These are phyloP conservation scores for Talaromyces piceae DNA, from an alignment of 2,329 filamentous ascomycete genomes.

Conservation along the genomic window DNA sequence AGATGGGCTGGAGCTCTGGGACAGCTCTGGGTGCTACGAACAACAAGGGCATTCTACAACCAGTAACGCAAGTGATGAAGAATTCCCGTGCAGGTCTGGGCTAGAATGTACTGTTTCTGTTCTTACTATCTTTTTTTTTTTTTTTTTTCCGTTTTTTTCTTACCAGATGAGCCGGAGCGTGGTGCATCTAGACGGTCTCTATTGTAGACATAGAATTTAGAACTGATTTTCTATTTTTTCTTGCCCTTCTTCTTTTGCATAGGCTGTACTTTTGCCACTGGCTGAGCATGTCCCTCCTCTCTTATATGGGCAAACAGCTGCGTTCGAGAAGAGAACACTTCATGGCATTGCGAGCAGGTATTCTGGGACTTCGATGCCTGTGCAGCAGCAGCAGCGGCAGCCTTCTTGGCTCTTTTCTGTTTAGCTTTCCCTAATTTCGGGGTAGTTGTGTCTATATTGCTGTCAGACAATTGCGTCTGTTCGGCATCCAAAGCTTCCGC, in stretches of 20 bases:
- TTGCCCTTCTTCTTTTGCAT: slow-evolving; percentile 8
- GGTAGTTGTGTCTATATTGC: slow-evolving; percentile 11
- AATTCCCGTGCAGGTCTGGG: slow-evolving; percentile 77
- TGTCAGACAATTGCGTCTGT: not conserved
- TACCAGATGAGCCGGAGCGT: not conserved
- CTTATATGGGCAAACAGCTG: slow-evolving; percentile 68
- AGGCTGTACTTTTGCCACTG: slow-evolving; percentile 18
- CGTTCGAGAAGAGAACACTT: slow-evolving; percentile 66
- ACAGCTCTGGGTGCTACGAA: slow-evolving; percentile 73
- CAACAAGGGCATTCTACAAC: slow-evolving; percentile 82
- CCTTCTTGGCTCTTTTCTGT: slow-evolving; percentile 45
- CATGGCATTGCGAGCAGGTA: slow-evolving; percentile 71
- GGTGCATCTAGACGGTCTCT: not conserved
- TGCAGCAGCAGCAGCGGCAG: slow-evolving; percentile 34
- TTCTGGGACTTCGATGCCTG: slow-evolving; percentile 36
- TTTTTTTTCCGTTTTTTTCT: not conserved
- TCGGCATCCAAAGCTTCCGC: not conserved
- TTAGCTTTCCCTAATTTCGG: slow-evolving; percentile 46
- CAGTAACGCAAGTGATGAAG: slow-evolving; percentile 81
- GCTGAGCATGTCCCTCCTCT: slow-evolving; percentile 57
- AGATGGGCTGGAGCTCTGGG: slow-evolving; percentile 92
- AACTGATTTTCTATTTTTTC: not conserved
- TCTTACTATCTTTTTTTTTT: not conserved
- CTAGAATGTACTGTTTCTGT: slow-evolving; percentile 25
- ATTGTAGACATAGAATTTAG: slow-evolving; percentile 3